phyloP scores from a whole-genome alignment of 352 stramenopile genomes.

The Phytopythium aichiense region DNA sequence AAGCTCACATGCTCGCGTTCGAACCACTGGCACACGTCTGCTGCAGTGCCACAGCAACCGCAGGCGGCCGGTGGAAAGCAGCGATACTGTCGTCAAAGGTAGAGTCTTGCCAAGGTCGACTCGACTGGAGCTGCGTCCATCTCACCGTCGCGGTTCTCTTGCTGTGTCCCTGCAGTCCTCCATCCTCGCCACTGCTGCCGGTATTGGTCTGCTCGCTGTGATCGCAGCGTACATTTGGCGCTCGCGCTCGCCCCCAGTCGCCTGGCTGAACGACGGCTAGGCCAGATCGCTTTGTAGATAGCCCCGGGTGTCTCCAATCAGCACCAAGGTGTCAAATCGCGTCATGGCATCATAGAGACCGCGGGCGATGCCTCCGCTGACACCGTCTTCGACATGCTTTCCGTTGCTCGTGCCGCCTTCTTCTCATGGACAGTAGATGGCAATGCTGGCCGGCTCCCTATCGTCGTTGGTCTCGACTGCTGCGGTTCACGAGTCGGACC shows the following conservation, averaged over 20 bases:
- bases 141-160: not conserved
- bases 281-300: not conserved
- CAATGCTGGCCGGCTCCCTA: not conserved
- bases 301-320: not conserved
- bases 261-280: constrained; percentile 11
- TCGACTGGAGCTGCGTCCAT: not conserved
- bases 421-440: not conserved
- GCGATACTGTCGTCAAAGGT: not conserved
- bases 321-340: not conserved
- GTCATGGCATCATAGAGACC: constrained; percentile 1
- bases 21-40: not conserved
- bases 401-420: not conserved
- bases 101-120: not conserved
- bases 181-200: constrained; percentile 20
- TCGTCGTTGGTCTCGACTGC: not conserved
- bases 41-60: not conserved
- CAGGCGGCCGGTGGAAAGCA: not conserved
- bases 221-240: constrained; percentile 28
- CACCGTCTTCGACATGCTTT: not conserved
- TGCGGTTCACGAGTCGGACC: not conserved
- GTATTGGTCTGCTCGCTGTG: constrained; percentile 26
- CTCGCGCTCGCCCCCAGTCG: constrained; percentile 17
- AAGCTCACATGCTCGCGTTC: not conserved
- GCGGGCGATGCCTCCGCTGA: not conserved
- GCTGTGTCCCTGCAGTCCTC: constrained; percentile 16